These are phyloP conservation scores for Fusarium clavum DNA, from an alignment of 2,329 filamentous ascomycete genomes.

Conservation along the genomic window DNA sequence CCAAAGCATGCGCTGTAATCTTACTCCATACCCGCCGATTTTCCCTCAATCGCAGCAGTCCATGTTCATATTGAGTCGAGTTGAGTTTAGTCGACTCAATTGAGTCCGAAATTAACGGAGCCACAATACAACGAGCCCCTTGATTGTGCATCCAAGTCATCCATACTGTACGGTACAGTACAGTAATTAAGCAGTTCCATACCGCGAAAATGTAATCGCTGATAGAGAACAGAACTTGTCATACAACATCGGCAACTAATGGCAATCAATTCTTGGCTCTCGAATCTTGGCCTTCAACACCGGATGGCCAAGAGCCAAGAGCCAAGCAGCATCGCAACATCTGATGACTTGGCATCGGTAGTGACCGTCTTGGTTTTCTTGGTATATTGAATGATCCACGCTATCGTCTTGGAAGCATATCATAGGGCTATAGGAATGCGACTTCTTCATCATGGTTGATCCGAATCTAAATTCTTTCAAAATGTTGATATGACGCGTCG, in stretches of 20 bases:
- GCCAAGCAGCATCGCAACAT: conserved; percentile 22
- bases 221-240: not conserved
- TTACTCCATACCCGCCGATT: conserved; percentile 35
- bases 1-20: conserved; percentile 31
- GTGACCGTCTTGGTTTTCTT: conserved; percentile 33
- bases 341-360: conserved; percentile 29
- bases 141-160: conserved; percentile 33
- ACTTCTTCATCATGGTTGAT: conserved; percentile 6
- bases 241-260: not conserved
- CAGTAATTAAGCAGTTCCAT: not conserved
- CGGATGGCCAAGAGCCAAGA: conserved; percentile 12
- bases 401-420: conserved; percentile 12
- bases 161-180: conserved; percentile 9
- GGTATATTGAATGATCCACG: conserved; percentile 27
- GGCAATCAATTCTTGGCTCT: conserved; percentile 4
- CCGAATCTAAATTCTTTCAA: conserved; percentile 2
- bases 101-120: conserved; percentile 30
- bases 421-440: conserved; percentile 19
- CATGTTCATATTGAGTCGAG: not conserved
- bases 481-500: conserved; percentile 10
- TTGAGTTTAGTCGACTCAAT: not conserved
- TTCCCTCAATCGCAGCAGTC: conserved; percentile 10
- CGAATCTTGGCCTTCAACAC: not conserved
- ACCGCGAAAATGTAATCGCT: conserved; percentile 12
- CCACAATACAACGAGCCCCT: conserved; percentile 22